phyloP scores from a whole-genome alignment of 1,284 basidiomycete species.

The Tausonia pullulans region DNA sequence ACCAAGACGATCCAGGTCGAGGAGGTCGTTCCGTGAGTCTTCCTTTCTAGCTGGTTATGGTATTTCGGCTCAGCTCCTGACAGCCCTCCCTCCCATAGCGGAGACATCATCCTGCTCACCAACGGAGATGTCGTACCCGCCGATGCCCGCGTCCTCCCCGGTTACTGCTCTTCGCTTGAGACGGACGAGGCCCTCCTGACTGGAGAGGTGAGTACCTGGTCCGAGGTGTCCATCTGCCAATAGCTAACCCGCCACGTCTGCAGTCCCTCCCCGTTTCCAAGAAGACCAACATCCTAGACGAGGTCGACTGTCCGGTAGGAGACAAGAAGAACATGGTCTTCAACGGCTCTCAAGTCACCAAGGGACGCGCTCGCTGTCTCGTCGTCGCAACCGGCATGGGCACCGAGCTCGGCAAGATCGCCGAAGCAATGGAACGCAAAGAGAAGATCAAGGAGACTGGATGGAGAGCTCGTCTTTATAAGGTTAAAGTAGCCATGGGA shows the following conservation, averaged over 20 bases:
- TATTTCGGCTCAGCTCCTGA: neutral
- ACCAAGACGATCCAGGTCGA: slow-evolving; percentile 45
- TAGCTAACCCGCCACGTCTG: too few species aligned
- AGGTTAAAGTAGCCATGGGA: slow-evolving; percentile 35
- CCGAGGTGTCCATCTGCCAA: too few species aligned
- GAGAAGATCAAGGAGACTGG: slow-evolving; percentile 31
- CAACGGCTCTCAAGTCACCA: slow-evolving; percentile 51
- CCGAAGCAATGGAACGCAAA: slow-evolving; percentile 38
- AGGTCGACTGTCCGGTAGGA: slow-evolving; percentile 42
- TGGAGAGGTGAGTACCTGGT: slow-evolving; percentile 36
- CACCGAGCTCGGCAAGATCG: slow-evolving; percentile 54
- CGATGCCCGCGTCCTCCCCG: slow-evolving; percentile 42
- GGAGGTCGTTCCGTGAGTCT: slow-evolving; percentile 43
- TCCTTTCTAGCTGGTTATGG: neutral
- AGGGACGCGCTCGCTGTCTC: slow-evolving; percentile 51
- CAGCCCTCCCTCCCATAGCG: slow-evolving; percentile 22
- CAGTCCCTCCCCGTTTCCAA: slow-evolving; percentile 52
- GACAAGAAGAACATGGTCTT: slow-evolving; percentile 50
- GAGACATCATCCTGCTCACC: slow-evolving; percentile 48
- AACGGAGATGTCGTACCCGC: slow-evolving; percentile 52
- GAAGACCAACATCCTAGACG: slow-evolving; percentile 36
- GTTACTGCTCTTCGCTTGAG: slow-evolving; percentile 41
- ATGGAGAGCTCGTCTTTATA: slow-evolving; percentile 31
- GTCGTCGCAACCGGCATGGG: slow-evolving; percentile 53
- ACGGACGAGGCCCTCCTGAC: slow-evolving; percentile 58